Evolutionary conservation across 768 basidiomycete genomes (phyloP).

Genomic region (Fistulinella prunicolor): DNA sequence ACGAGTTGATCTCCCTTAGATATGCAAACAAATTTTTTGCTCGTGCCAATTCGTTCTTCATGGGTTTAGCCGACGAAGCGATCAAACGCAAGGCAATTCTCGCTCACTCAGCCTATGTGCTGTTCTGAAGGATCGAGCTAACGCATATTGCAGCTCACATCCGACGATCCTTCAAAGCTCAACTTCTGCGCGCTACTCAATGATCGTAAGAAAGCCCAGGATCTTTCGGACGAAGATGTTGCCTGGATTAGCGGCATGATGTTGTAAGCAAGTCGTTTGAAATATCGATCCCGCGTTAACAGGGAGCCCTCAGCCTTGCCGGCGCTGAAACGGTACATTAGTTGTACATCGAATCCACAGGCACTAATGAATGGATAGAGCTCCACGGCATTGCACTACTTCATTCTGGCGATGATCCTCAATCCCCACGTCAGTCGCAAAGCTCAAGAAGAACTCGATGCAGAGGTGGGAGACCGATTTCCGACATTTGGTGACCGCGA

Average conservation of each 20-base stretch:
- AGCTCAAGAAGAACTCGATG: constrained; percentile 6
- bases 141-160: neutral
- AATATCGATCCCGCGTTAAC: neutral
- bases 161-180: constrained; percentile 1
- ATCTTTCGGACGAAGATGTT: constrained; percentile 9
- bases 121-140: neutral
- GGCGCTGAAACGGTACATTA: constrained; percentile 6
- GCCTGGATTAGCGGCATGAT: constrained; percentile 9
- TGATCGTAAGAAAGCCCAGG: neutral
- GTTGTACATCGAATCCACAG: neutral
- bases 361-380: neutral
- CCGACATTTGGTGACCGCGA: constrained; percentile 9
- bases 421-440: constrained; percentile 1
- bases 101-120: neutral
- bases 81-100: constrained; percentile 2
- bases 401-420: constrained; percentile 6
- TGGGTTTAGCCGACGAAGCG: constrained; percentile 1
- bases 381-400: constrained; percentile 7
- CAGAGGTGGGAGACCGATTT: constrained; percentile 1
- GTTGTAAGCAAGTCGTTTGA: neutral
- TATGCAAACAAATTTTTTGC: constrained; percentile 7
- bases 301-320: neutral
- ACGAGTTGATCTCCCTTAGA: neutral
- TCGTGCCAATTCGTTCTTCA: constrained; percentile 5
- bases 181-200: constrained; percentile 7